Base-by-base conservation (phyloP, 83 land plant species). In the Picea abies region DNA sequence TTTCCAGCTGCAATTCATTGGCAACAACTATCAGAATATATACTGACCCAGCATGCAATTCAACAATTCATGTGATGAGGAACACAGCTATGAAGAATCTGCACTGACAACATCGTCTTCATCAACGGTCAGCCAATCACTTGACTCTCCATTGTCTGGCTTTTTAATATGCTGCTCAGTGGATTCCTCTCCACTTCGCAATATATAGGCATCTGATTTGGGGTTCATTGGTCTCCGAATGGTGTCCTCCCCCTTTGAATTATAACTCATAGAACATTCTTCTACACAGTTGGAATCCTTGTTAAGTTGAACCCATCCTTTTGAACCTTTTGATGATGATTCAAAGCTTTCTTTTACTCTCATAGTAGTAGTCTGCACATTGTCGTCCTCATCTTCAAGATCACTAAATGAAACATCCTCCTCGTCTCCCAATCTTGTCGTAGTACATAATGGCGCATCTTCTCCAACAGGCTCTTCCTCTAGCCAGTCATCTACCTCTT, bases 401-500 rank as follows among this genome's bases (percentile, higher is more conserved):
- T 71, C 76, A 71, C 76, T 71, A 47, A 71, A 71, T 41, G 76
- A 71, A 71, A 71, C 22, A 39, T 71, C 76, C 4, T 71, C 76
- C 49, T 71, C 76, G 17, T 71, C 41, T 71, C 41, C 76, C 22
- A 71, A 47, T n/a, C 76, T 47, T 39, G 76, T 8, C 20, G 12
- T 71, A 1, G 52, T 71, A 71, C 52, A 2, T 11, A 71, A 20
- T 71, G 76, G 76, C 22, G 41, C 76, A 71, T 71, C 76, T 10
- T 16, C 20, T 71, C 76, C 76, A 41, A 47, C 52, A 19, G 11
- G 49, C 22, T 71, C 22, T 71, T 71, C 76, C 76, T 71, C 76
- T 71, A 39, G 76, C 76, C 76, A 39, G 11, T 71, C 76, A 0
- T 71, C 76, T 39, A 41, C 76, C 47, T 71, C 76, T 71, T 37